phyloP scores from a whole-genome alignment of 495 filamentous ascomycete genomes.

The Bombardia bombarda region DNA sequence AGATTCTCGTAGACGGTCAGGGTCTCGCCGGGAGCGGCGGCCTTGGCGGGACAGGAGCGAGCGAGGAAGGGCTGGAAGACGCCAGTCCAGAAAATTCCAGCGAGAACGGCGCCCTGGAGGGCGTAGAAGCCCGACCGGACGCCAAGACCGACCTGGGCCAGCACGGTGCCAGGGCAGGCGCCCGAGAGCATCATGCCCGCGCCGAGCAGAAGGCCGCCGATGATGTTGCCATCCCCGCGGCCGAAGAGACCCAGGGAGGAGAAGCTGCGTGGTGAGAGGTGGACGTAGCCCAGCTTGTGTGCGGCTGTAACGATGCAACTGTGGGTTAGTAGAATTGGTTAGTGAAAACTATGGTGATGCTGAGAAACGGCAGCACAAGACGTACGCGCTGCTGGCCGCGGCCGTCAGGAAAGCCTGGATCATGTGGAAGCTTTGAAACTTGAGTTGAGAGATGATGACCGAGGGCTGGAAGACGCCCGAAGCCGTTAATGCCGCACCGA shows the following conservation, averaged over 20 bases:
- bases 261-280: conserved; percentile 23
- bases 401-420: conserved; percentile 48
- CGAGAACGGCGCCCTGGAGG: conserved; percentile 34
- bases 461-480: conserved; percentile 45
- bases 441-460: conserved; percentile 46
- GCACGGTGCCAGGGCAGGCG: conserved; percentile 48
- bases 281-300: conserved; percentile 23
- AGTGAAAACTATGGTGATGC: not conserved
- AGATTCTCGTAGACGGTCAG: conserved; percentile 26
- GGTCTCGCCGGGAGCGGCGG: not conserved
- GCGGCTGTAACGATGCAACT: conserved; percentile 25
- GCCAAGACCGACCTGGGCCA: conserved; percentile 44
- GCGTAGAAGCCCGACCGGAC: conserved; percentile 35
- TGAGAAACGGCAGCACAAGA: not conserved
- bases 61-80: conserved; percentile 17
- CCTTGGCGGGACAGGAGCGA: not conserved
- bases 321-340: conserved; percentile 3
- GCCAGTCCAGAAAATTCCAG: conserved; percentile 32
- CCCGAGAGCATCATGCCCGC: conserved; percentile 48
- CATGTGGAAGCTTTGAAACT: conserved; percentile 49
- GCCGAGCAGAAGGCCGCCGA: conserved; percentile 47
- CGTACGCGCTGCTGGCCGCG: conserved; percentile 47
- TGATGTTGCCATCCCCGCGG: conserved; percentile 45
- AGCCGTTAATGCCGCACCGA: conserved; percentile 47
- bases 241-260: conserved; percentile 33